Base-by-base conservation (phyloP, 2,329 filamentous ascomycete species). In the Lecanoromycetidae sp. region DNA sequence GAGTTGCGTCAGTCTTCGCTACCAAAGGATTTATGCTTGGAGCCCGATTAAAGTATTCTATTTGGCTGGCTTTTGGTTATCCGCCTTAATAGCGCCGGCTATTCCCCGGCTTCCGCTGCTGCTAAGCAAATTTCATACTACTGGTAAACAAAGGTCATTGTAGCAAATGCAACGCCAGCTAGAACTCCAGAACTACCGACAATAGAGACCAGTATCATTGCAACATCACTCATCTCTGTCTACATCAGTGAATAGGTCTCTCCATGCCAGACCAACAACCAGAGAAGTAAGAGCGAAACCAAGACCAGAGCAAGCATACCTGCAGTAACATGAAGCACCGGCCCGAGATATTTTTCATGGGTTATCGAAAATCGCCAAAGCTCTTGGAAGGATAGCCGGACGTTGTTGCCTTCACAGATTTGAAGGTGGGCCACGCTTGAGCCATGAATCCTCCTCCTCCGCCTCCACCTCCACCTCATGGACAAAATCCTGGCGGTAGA, bases 381-480 rank as follows among this genome's bases (percentile, higher is more conserved):
- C 44, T 22, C 27, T 44, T 34, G 35, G 27, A 27, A 40, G 19
- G 9, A 13, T 27, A 27, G 32, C 17, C 10, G 43, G n/a, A n/a
- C n/a, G n/a, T n/a, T n/a, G n/a, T n/a, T n/a, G n/a, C n/a, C n/a
- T n/a, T n/a, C n/a, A n/a, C n/a, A n/a, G n/a, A n/a, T n/a, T n/a
- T n/a, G n/a, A n/a, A n/a, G n/a, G n/a, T n/a, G n/a, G 17, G 13
- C 39, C 20, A 9, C 22, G 8, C 40, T 26, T 44, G 25, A 33
- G 35, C 30, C 15, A 52, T 52, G 49, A 52, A 50, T 30, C 23
- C 50, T 41, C 49, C 43, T 34, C 44, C 50, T 44, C 79, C 79
- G 53, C 87, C 87, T 54, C 87, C 86, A 56, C 85, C 84, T 55
- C 87, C 87, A 61, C 87, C 86, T 54, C 87, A 94, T 68, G 87